Base-by-base conservation (phyloP, 495 filamentous ascomycete species). In the Tuber umbilicatum region DNA sequence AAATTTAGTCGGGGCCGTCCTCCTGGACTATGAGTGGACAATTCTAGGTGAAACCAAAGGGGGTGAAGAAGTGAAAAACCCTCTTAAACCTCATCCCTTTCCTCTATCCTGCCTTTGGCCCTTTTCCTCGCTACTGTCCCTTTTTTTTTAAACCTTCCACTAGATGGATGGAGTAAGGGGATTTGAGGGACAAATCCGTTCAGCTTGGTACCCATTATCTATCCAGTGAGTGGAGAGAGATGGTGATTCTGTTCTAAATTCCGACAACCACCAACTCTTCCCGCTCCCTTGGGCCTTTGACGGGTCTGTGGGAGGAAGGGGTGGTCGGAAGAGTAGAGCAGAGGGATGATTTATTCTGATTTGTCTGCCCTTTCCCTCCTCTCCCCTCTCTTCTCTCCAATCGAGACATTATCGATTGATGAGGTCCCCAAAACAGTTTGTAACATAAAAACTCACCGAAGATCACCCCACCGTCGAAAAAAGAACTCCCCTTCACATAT, bases 291-390 rank as follows among this genome's bases (percentile, higher is more conserved):
- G 40, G 73, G 69, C 40, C 68, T 64, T 72, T 74, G 72, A 74
- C 76, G 72, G 76, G 74, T 78, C 69, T 70, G 72, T 74, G 64
- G 55, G 60, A 78, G 75, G 72, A 64, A 64, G 55, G 55, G 14
- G 27, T 35, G 27, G 27, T 64, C 12, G 55, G 55, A 17, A 19
- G n/a, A 2, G 55, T 27, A 64, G 27, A 35, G 27, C 42, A 70
- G 69, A 78, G 60, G 75, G 72, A 75, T 69, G 68, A 50, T 79
- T 78, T 72, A 70, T 70, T 64, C 55, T 35, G 55, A 64, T 35
- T 35, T 35, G 55, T 35, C 16, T 31, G 9, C 16, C 55, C 16
- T 35, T 35, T 35, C 55, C 55, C 27, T 35, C 55, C 5, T 2
- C 35, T 10, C 10, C 55, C 27, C n/a, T 69, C 45, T 70, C 45